A percentile compares a stretch with the other conserved stretches of the same genome.
phyloP scores from a whole-genome alignment of 108 stramenopile species.

The Parmales sp. region DNA sequence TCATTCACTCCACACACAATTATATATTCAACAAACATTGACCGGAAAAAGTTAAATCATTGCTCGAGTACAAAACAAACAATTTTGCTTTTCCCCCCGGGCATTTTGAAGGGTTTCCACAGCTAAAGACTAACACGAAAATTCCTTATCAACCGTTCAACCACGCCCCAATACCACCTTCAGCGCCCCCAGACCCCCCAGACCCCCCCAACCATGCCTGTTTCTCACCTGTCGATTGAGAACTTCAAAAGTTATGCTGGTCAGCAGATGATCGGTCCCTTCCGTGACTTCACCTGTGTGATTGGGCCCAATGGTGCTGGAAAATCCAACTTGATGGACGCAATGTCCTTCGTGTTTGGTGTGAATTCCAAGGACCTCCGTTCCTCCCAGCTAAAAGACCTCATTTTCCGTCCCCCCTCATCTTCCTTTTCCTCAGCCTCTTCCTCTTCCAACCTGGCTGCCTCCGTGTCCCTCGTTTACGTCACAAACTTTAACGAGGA shows the following conservation, averaged over 20 bases:
- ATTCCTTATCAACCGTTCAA: too few species aligned
- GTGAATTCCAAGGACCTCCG: slow-evolving; percentile 89
- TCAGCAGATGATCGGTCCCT: slow-evolving; percentile 82
- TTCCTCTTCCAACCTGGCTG: slow-evolving; percentile 28
- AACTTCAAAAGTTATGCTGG: slow-evolving; percentile 99
- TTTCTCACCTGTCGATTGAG: slow-evolving; percentile 82
- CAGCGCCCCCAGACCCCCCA: neutral
- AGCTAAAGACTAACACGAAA: too few species aligned
- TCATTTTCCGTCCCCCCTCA: slow-evolving; percentile 78
- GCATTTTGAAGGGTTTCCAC: too few species aligned
- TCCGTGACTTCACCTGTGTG: slow-evolving; percentile 87
- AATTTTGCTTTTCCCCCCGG: too few species aligned
- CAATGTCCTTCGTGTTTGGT: slow-evolving; percentile 74
- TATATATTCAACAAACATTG: too few species aligned
- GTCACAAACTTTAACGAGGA: slow-evolving; percentile 23
- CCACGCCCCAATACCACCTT: neutral
- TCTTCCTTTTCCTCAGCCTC: slow-evolving; percentile 2
- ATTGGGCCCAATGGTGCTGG: slow-evolving; percentile 95
- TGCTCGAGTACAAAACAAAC: too few species aligned
- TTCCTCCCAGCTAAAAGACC: slow-evolving; percentile 77
- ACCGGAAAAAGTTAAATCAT: too few species aligned
- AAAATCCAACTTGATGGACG: slow-evolving; percentile 70
- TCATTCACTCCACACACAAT: too few species aligned
- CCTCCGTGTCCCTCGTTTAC: slow-evolving; percentile 65
- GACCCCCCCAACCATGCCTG: slow-evolving; percentile 38